Evolutionary conservation across 805 yeast species (phyloP).

Genomic region (Yueomyces sinensis): DNA sequence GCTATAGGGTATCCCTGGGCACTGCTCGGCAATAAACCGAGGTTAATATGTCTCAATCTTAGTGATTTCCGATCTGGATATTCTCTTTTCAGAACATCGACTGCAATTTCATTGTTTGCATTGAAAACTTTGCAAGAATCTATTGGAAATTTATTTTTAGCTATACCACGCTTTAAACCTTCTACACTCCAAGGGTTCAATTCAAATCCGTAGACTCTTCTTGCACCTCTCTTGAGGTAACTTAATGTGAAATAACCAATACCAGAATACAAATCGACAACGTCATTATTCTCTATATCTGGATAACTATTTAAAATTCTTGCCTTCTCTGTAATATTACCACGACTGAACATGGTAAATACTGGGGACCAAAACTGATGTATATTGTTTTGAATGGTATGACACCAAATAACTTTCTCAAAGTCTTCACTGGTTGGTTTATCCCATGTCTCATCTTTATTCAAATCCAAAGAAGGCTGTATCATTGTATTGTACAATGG

Average conservation of each 20-base stretch:
- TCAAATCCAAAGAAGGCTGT: constrained; percentile 30
- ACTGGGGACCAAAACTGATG: constrained; percentile 74
- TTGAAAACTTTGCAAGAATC: neutral
- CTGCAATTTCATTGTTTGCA: constrained; percentile 37
- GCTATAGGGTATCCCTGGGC: constrained; percentile 46
- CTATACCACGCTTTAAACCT: constrained; percentile 49
- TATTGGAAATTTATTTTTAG: constrained; percentile 25
- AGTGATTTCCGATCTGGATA: constrained; percentile 5
- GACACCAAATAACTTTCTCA: constrained; percentile 55
- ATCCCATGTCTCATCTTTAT: constrained; percentile 9
- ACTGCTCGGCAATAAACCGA: constrained; percentile 71
- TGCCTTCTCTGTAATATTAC: constrained; percentile 71
- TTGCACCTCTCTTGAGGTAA: constrained; percentile 44
- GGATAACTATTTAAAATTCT: constrained; percentile 37
- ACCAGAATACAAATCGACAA: constrained; percentile 69
- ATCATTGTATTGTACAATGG: constrained; percentile 54
- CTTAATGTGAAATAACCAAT: constrained; percentile 75
- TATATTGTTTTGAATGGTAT: constrained; percentile 57
- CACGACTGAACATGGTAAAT: constrained; percentile 79
- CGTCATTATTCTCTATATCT: constrained; percentile 28
- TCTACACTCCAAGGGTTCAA: constrained; percentile 74
- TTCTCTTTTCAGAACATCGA: constrained; percentile 24
- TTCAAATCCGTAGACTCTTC: constrained; percentile 60
- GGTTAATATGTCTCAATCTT: constrained; percentile 42
- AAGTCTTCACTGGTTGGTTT: constrained; percentile 34